phyloP scores from a whole-genome alignment of 345 rosid genomes.

The Erodium maritimum region DNA sequence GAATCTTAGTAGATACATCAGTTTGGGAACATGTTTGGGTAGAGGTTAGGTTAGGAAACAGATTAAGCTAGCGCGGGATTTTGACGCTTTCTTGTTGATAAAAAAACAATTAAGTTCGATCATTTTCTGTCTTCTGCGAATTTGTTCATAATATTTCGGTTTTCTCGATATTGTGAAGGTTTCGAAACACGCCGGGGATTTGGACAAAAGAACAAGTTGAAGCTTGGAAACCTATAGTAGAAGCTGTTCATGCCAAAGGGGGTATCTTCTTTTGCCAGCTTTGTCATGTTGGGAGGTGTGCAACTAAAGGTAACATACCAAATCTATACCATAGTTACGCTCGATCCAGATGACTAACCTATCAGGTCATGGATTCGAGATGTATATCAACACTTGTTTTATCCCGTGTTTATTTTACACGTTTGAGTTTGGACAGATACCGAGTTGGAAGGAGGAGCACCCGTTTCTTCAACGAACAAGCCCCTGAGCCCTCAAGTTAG shows the following conservation, averaged over 20 bases:
- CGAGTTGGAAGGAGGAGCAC: slow-evolving; percentile 60
- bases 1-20: too few relatives aligned
- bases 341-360: too few relatives aligned
- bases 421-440: slow-evolving; percentile 8
- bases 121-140: not conserved
- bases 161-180: slow-evolving; percentile 17
- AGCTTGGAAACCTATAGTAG: slow-evolving; percentile 81
- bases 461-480: slow-evolving; percentile 50
- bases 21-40: too few relatives aligned
- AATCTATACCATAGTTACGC: too few relatives aligned
- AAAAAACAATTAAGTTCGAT: too few relatives aligned
- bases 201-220: slow-evolving; percentile 80
- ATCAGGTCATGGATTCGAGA: too few relatives aligned
- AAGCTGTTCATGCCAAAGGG: slow-evolving; percentile 75
- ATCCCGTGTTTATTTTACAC: not conserved
- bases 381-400: too few relatives aligned
- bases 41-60: too few relatives aligned
- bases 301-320: slow-evolving; percentile 40
- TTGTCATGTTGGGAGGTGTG: slow-evolving; percentile 69
- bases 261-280: slow-evolving; percentile 64
- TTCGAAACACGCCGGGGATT: slow-evolving; percentile 45
- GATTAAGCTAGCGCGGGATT: too few relatives aligned
- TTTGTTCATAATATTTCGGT: not conserved
- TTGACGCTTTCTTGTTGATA: too few relatives aligned
- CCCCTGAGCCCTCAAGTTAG: slow-evolving; percentile 30